Percentiles rank a stretch among this genome's conserved stretches.
phyloP scores from a whole-genome alignment of 1,284 basidiomycete species.

The Pseudozyma sp. region DNA sequence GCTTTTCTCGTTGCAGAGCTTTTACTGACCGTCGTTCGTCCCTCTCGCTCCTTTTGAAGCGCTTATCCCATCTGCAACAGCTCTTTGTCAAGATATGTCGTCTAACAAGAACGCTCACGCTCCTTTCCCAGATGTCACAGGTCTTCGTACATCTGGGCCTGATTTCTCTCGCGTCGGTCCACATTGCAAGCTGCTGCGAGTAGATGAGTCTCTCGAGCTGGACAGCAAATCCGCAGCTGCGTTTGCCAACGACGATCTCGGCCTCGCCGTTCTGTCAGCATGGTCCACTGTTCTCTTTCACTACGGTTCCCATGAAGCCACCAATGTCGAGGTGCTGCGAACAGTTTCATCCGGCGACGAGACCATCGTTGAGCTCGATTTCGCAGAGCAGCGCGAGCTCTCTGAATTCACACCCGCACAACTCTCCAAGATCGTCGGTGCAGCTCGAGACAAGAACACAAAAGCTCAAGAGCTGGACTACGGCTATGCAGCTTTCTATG shows the following conservation, averaged over 20 bases:
- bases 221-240: slow-evolving; percentile 4
- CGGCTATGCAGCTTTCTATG: slow-evolving; percentile 41
- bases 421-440: slow-evolving; percentile 14
- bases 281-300: slow-evolving; percentile 47
- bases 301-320: slow-evolving; percentile 44
- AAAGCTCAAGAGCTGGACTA: slow-evolving; percentile 13
- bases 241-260: slow-evolving; percentile 21
- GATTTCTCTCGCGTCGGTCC: slow-evolving; percentile 37
- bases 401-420: slow-evolving; percentile 11
- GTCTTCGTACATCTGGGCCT: slow-evolving; percentile 54
- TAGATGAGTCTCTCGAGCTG: slow-evolving; percentile 15
- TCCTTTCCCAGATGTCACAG: slow-evolving; percentile 66
- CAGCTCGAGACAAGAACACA: slow-evolving; percentile 9
- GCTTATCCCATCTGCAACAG: not conserved
- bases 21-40: no score
- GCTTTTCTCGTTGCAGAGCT: no score
- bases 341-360: slow-evolving; percentile 10
- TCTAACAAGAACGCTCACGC: slow-evolving; percentile 31
- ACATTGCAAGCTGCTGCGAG: slow-evolving; percentile 30
- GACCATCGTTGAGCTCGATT: slow-evolving; percentile 39
- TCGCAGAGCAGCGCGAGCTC: slow-evolving; percentile 27
- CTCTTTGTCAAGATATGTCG: slow-evolving; percentile 12
- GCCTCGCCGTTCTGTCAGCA: slow-evolving; percentile 37
- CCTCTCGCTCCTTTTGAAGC: no score
- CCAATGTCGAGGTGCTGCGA: slow-evolving; percentile 40